Base-by-base conservation (phyloP, 768 basidiomycete species). In the Rhizopogon vesiculosus region DNA sequence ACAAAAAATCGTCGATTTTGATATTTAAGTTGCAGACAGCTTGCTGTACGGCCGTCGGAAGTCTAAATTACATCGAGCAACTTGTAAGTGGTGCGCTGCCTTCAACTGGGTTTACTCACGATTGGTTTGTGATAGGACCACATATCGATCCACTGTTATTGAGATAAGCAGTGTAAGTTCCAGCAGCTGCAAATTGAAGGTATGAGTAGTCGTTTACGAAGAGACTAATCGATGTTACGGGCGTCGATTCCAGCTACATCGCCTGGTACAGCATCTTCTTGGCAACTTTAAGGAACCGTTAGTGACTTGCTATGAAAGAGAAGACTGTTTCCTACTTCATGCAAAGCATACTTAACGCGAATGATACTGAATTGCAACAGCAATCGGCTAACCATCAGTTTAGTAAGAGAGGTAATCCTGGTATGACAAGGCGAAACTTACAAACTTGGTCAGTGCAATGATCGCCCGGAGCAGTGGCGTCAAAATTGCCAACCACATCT, bases 281-380 rank as follows among this genome's bases (percentile, higher is more conserved):
- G 64, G 45, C 64, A 64, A 46, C 64, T 65, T 22, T 3, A 22
- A 12, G 16, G 19, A 22, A 35, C 7, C 19, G 45, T 45, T 33
- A 49, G 7, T 4, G 31, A 9, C 3, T 16, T 12, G 2, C 13
- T 16, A 1, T 52, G 18, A 51, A 31, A 46, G 22, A 41, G 28
- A 10, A 33, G 38, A 1, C 22, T n/a, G 3, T 15, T 19, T 19
- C 25, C 50, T 40, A 65, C 64, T 65, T 65, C 53, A 65, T 59
- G 45, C 64, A 65, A 4, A 65, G 57, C 64, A 65, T 65, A 56
- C 63, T 64, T 1, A 65, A 55, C 18, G 52, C 56, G 19, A 62
- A 65, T 12, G 64, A 29, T 44, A 65, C 46, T 38, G 59, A 58
- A 42, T 65, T 65, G 59, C 64, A 65, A 48, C 64, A 65, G 33